Evolutionary conservation across 768 basidiomycete genomes (phyloP), one percentile per base, ranked within the genome.

Genomic region (Austroboletus eburneus): DNA sequence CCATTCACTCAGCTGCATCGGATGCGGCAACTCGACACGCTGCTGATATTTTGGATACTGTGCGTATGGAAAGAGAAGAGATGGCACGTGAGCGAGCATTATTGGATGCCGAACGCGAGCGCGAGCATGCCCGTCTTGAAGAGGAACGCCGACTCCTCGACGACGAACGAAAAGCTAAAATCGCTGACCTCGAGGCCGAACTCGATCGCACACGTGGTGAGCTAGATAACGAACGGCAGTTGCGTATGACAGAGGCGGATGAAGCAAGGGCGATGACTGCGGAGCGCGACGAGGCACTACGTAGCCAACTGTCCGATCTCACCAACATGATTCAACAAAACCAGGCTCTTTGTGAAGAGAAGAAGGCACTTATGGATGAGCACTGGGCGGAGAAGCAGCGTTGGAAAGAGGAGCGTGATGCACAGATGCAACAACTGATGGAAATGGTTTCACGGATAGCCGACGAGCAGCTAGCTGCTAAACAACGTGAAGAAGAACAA

Each of bases 311-410:
- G 13, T 68, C 62, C 5, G 87, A 91, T 49, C 78, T 92, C 52
- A 83, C 88, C 1, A 83, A 84, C 51, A 61, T 88, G 43, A 71
- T 91, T 13, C 80, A 85, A 46, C 80, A 83, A 47, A 83, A 87
- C 46, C 71, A 77, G 2, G 76, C 81, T 27, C 72, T 76, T 40
- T 74, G 76, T 29, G 76, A 79, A 24, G 68, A 72, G 54, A 86
- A 89, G 70, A 81, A 72, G 47, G 72, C 74, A 12, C 46, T 77
- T 16, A 72, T 75, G 69, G 84, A 90, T 14, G 68, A 78, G 33
- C 76, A 82, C 27, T 87, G 77, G 72, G 71, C 69, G 8, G 80
- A 81, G 51, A 89, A 89, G 63, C 66, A 76, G 56, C 66, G 56
- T 12, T 70, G 86, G 45, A 73, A 83, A 33, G 65, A 70, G 18